Percentiles rank a stretch among this genome's conserved stretches.
These are phyloP conservation scores for Pseudocercospora cruenta DNA, from an alignment of 2,329 filamentous ascomycete species.

Conservation along the genomic window DNA sequence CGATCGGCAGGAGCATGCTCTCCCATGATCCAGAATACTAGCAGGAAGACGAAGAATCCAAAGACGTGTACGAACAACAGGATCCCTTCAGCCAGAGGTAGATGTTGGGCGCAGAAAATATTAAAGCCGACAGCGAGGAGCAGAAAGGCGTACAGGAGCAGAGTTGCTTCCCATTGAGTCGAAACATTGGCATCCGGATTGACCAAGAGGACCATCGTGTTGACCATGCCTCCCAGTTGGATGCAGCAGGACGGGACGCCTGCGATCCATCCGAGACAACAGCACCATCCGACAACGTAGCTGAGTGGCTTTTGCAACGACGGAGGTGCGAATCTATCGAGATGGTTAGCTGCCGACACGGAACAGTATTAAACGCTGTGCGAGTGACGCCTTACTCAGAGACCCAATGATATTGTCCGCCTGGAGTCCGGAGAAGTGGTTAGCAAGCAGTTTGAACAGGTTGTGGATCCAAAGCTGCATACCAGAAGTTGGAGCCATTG, in stretches of 20 bases:
- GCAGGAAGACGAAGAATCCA: conserved; percentile 50
- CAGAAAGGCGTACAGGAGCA: conserved; percentile 38
- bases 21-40: conserved; percentile 42
- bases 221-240: conserved; percentile 37
- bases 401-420: conserved; percentile 39
- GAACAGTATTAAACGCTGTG: not conserved
- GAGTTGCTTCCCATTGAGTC: conserved; percentile 36
- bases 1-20: conserved; percentile 34
- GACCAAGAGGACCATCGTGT: conserved; percentile 37
- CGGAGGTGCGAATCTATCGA: conserved; percentile 43
- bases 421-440: conserved; percentile 8
- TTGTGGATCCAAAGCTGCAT: not conserved
- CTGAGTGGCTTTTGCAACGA: conserved; percentile 49
- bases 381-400: conserved; percentile 32
- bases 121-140: conserved; percentile 41
- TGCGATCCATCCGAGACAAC: conserved; percentile 40
- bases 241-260: conserved; percentile 37
- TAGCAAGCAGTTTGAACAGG: not conserved
- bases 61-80: conserved; percentile 47
- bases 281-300: conserved; percentile 51
- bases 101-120: conserved; percentile 39
- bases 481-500: conserved; percentile 39
- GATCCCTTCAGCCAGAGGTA: conserved; percentile 42
- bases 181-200: conserved; percentile 32
- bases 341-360: not conserved